These are phyloP conservation scores for Trichosanthes cucumerina DNA, from an alignment of 306 rosid genomes.

Conservation along the genomic window DNA sequence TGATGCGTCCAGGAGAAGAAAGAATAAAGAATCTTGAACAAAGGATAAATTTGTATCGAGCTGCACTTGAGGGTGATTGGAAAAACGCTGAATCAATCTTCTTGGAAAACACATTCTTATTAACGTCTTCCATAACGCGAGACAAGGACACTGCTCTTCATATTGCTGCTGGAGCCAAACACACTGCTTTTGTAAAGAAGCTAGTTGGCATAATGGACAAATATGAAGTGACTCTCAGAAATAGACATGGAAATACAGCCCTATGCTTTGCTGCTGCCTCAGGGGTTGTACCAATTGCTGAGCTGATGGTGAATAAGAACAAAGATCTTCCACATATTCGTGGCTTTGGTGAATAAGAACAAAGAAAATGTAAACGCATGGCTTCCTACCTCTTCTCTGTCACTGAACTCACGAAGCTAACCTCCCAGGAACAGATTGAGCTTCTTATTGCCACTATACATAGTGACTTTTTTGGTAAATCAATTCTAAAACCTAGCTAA, in stretches of 20 bases:
- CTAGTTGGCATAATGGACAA: not conserved
- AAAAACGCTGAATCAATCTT: not conserved
- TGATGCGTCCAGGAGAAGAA: no score
- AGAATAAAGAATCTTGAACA: no score
- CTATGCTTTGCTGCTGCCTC: slow-evolving; percentile 3
- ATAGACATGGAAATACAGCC: slow-evolving; percentile 6
- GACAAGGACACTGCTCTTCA: not conserved
- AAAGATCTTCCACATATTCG: not conserved
- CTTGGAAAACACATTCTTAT: no score
- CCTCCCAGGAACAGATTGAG: not conserved
- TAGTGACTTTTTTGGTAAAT: not conserved
- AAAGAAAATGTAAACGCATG: not conserved
- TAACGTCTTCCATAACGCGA: not conserved
- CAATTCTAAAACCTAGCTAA: no score
- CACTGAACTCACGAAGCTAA: not conserved
- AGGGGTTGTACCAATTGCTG: not conserved
- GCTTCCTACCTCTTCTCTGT: not conserved
- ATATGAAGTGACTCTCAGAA: not conserved
- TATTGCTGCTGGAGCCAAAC: not conserved
- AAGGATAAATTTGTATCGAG: not conserved
- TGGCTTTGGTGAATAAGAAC: no score
- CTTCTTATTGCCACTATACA: not conserved
- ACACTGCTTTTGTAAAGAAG: not conserved
- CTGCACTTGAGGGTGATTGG: not conserved
- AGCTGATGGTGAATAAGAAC: not conserved